A percentile compares a stretch with the other conserved stretches of the same genome.
These are phyloP conservation scores for Cytospora schulzeri DNA, from an alignment of 2,329 filamentous ascomycete genomes.

Conservation along the genomic window DNA sequence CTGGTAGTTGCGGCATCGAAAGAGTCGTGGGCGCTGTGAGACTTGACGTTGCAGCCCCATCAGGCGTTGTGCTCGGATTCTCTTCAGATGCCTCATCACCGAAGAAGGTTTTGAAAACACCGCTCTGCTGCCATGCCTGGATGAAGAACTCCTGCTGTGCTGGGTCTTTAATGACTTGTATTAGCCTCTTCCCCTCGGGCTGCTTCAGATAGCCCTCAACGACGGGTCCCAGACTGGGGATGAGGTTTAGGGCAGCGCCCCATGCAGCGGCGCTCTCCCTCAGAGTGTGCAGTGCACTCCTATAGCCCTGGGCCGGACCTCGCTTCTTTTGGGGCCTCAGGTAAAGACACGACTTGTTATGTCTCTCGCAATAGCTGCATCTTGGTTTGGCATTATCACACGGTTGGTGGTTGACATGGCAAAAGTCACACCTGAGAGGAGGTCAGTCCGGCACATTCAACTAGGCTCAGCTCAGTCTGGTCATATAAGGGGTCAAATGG, in stretches of 20 bases:
- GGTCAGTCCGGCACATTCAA: conserved; percentile 26
- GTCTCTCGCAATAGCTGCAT: conserved; percentile 47
- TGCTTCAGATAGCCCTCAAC: conserved; percentile 40
- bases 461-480: background rate
- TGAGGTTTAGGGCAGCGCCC: conserved; percentile 41
- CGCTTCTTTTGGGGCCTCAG: conserved; percentile 43
- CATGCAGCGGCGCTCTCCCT: conserved; percentile 43
- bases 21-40: background rate
- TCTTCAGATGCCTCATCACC: conserved; percentile 30
- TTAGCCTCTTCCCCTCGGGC: conserved; percentile 35
- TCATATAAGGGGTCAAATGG: background rate
- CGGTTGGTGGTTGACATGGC: conserved; percentile 50
- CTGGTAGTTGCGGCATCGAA: conserved; percentile 13
- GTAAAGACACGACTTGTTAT: conserved; percentile 42
- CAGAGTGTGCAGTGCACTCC: conserved; percentile 43
- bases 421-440: conserved; percentile 47
- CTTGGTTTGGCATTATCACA: conserved; percentile 51
- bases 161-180: conserved; percentile 39
- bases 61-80: conserved; percentile 19
- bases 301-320: conserved; percentile 42
- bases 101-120: conserved; percentile 41
- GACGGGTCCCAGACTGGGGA: conserved; percentile 40
- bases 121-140: conserved; percentile 40
- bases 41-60: conserved; percentile 3
- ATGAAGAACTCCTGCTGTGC: conserved; percentile 42